phyloP scores from a whole-genome alignment of 2,329 filamentous ascomycete species.

The Xylariaceae sp. region DNA sequence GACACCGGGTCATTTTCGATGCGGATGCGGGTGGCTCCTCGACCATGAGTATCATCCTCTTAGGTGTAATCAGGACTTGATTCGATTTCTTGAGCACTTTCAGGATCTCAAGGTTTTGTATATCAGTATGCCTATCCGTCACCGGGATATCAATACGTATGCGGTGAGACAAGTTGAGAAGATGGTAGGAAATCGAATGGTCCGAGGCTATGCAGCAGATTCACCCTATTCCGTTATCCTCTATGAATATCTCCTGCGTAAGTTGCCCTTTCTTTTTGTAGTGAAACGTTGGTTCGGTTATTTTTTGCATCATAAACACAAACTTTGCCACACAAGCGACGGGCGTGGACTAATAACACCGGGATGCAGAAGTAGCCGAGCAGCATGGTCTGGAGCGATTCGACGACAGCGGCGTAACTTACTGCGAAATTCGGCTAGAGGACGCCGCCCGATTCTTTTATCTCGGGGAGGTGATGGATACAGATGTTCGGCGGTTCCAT shows the following conservation, averaged over 20 bases:
- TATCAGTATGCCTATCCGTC: constrained; percentile 23
- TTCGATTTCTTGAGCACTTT: constrained; percentile 27
- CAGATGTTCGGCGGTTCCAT: too few species aligned
- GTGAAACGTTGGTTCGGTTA: not conserved
- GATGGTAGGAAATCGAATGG: not conserved
- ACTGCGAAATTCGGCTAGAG: too few species aligned
- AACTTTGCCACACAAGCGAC: not conserved
- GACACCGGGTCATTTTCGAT: too few species aligned
- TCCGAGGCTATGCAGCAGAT: too few species aligned
- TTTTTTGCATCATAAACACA: not conserved
- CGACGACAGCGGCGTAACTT: too few species aligned
- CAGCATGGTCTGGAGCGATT: not conserved
- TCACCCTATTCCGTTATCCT: too few species aligned
- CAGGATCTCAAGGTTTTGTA: constrained; percentile 27
- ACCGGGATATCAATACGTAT: not conserved
- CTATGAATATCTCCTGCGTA: too few species aligned
- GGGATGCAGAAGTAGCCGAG: constrained; percentile 14
- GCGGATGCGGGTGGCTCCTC: not conserved
- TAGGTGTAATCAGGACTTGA: too few species aligned
- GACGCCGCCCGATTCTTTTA: too few species aligned
- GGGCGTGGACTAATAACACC: not conserved
- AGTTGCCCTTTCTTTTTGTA: not conserved
- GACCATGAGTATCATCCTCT: not conserved
- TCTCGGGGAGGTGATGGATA: too few species aligned
- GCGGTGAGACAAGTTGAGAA: not conserved